These are phyloP conservation scores for Phanerodontia chrysosporium DNA, from an alignment of 768 basidiomycete species.

Conservation along the genomic window DNA sequence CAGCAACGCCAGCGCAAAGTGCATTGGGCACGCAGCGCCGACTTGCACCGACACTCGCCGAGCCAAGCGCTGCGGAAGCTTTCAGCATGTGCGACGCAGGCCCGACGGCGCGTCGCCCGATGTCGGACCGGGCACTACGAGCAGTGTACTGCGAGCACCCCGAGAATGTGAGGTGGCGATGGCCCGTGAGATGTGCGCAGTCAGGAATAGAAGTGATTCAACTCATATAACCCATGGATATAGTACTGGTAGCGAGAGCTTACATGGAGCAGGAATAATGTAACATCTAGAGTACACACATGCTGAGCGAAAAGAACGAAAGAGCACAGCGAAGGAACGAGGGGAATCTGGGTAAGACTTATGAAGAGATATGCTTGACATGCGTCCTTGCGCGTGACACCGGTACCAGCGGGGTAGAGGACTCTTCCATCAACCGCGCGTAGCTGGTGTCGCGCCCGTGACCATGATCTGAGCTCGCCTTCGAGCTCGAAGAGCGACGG, in stretches of 20 bases:
- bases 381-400: background rate
- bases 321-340: background rate
- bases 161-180: too few species aligned
- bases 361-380: background rate
- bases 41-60: too few species aligned
- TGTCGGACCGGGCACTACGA: too few species aligned
- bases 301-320: too few species aligned
- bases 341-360: background rate
- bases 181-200: too few species aligned
- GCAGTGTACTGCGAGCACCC: too few species aligned
- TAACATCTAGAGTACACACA: too few species aligned
- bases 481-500: background rate
- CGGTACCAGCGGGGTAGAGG: background rate
- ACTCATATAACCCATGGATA: too few species aligned
- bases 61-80: background rate
- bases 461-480: background rate
- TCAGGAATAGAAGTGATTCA: too few species aligned
- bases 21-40: background rate
- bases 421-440: background rate
- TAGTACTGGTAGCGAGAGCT: too few species aligned
- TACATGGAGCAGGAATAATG: too few species aligned
- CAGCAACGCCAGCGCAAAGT: background rate
- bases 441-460: background rate
- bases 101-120: background rate
- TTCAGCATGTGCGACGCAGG: background rate